Base-by-base conservation (phyloP, 495 filamentous ascomycete species). In the Neurospora africana region DNA sequence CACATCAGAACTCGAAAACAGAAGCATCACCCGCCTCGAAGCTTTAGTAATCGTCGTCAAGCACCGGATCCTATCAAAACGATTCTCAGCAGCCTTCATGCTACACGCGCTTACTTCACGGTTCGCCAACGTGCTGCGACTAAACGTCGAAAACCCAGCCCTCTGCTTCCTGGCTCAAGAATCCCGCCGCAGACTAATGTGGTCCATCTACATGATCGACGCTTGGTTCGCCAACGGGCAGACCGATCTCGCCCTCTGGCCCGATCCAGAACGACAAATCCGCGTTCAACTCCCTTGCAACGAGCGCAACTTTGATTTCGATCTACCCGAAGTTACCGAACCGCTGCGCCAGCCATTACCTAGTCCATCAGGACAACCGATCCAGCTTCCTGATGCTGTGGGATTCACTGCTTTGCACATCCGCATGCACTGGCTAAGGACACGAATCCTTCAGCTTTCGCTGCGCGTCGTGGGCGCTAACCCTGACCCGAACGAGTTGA, bases 251-350 rank as follows among this genome's bases (percentile, higher is more conserved):
- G 83, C 83, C 8, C 74, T 86, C 11, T 84, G 84, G 80, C 72
- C 79, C 3, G 81, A 82, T 53, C 79, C 83, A 4, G 81, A 82
- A 35, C 74, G 71, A 21, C 79, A 79, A 58, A 82, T 86, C 68
- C 81, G 81, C 61, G 77, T 86, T 65, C 81, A 84, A 36, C 76
- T 86, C 1, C 84, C 84, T 0, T 86, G 84, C 73, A 86, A 84
- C 75, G 84, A 86, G 74, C 82, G 83, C 9, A 84, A 85, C 72
- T 86, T 86, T 40, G 84, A 86, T 72, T 84, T 85, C 71, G 84
- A 86, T 75, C 79, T 86, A 9, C 83, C 84, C 1, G 82, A 84
- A 72, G 75, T 78, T 4, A 86, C 84, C 7, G 84, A 85, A 69
- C 77, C 79, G 41, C 79, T 85, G 8, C 76, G 78, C 19, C 78